Base-by-base conservation (phyloP, 352 stramenopile genomes). In the Blastocystis sp. region DNA sequence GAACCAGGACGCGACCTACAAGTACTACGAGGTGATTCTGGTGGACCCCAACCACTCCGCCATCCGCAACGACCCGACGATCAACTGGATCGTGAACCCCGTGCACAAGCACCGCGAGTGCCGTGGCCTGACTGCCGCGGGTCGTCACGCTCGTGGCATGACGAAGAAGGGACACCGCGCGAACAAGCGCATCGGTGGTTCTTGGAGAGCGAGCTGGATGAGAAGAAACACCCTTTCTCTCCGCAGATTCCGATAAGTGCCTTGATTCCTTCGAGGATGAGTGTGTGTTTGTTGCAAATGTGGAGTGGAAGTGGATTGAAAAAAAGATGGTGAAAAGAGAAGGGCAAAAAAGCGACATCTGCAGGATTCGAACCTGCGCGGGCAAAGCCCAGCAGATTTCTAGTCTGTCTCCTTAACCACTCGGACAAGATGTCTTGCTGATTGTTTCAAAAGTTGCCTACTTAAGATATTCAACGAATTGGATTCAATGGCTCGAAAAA, bases 11-110 rank as follows among this genome's bases (percentile, higher is more conserved):
- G 96, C 96, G 48, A 99, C 96, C 89, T 99, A 98, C 96, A 99
- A 99, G 93, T 99, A 99, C 92, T 99, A 98, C 89, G 97, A 99
- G 93, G 93, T 99, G 89, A 99, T 99, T 92, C 91, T 98, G 64
- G 95, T 99, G 62, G 97, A 99, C 93, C 95, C 97, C 89, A 93
- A 92, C 89, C 96, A 99, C 93, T 95, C 94, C 90, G 94, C 93
- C 86, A 98, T 99, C 92, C 94, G 97, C 91, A 97, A 97, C 89
- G 97, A 99, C 92, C 93, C 97, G 70, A 95, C 95, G 90, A 98
- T 99, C 92, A 98, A 99, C 93, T 99, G 97, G 97, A 98, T 99
- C 93, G 93, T 92, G 88, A 98, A 98, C 92, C 93, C 96, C 82
- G 95, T 98, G 88, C 96, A 98, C 93, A 99, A 99, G 94, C 96